Evolutionary conservation across 441 rosid genomes (phyloP).

Genomic region (Populus trichocarpa): DNA sequence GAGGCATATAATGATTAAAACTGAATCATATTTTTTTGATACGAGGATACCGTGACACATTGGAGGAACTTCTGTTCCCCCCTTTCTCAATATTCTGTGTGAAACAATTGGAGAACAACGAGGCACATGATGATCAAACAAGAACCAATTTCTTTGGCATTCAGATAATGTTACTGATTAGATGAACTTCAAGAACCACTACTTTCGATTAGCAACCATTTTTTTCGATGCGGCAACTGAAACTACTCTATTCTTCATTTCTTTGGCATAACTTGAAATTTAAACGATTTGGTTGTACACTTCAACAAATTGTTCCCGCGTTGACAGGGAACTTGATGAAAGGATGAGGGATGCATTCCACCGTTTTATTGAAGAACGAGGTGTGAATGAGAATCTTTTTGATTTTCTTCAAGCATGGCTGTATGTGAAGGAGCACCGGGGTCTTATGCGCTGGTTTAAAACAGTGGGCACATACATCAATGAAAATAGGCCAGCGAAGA

Average conservation of each 20-base stretch:
- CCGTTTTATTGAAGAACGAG: constrained; percentile 66
- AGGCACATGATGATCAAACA: not conserved
- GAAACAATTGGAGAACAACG: not conserved
- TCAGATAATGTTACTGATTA: not conserved
- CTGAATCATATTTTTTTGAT: not conserved
- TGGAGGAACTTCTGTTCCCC: not conserved
- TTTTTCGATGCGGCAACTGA: not conserved
- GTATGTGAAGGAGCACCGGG: constrained; percentile 78
- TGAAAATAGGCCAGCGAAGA: constrained; percentile 26
- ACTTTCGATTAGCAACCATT: not conserved
- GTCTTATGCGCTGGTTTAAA: constrained; percentile 69
- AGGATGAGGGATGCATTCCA: constrained; percentile 73
- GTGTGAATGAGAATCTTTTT: constrained; percentile 72
- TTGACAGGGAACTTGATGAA: constrained; percentile 65
- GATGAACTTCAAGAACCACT: not conserved
- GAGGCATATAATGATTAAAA: not conserved
- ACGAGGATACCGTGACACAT: not conserved
- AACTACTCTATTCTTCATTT: not conserved
- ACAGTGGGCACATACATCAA: constrained; percentile 58
- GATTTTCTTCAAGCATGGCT: constrained; percentile 91
- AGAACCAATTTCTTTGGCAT: not conserved
- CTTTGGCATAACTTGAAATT: not conserved
- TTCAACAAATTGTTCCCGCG: not conserved
- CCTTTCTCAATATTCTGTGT: not conserved
- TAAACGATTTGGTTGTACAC: not conserved